Percentiles rank a stretch among this genome's conserved stretches.
These are phyloP conservation scores for Paramecium caudatum DNA, from an alignment of 73 alveolate genomes.

Conservation along the genomic window DNA sequence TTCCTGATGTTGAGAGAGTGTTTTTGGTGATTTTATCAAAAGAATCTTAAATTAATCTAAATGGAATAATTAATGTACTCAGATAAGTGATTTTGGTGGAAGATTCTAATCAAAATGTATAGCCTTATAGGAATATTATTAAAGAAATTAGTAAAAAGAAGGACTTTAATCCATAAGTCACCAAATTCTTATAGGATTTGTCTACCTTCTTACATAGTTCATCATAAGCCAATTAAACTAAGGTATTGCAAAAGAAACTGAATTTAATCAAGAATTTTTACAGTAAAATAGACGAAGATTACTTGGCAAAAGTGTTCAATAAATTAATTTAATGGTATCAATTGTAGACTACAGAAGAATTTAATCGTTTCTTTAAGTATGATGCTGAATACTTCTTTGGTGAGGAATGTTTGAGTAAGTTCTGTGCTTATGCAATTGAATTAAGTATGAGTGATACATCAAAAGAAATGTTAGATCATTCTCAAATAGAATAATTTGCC, in stretches of 20 bases:
- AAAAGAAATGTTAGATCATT: constrained; percentile 78
- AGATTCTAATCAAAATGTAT: background rate
- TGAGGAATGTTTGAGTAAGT: constrained; percentile 53
- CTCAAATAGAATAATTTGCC: constrained; percentile 87
- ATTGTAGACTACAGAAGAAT: constrained; percentile 44
- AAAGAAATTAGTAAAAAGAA: constrained; percentile 42
- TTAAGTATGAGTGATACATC: constrained; percentile 48
- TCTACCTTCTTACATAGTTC: background rate
- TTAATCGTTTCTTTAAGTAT: background rate
- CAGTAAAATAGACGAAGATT: constrained; percentile 45
- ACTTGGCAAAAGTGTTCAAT: background rate
- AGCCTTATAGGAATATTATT: background rate
- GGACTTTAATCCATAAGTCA: background rate
- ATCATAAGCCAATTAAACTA: background rate
- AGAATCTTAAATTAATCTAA: constrained; percentile 4
- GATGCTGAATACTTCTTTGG: constrained; percentile 24
- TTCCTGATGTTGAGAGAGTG: background rate
- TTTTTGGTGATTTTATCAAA: background rate
- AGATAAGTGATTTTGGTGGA: background rate
- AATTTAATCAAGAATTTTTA: constrained; percentile 62
- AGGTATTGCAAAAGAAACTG: constrained; percentile 40
- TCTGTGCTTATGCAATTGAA: constrained; percentile 68
- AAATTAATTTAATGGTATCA: constrained; percentile 61
- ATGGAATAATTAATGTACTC: background rate
- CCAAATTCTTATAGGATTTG: constrained; percentile 56